Conservation (phyloP, 148 eudicot genomes). For the Rhododendron henanense region DNA sequence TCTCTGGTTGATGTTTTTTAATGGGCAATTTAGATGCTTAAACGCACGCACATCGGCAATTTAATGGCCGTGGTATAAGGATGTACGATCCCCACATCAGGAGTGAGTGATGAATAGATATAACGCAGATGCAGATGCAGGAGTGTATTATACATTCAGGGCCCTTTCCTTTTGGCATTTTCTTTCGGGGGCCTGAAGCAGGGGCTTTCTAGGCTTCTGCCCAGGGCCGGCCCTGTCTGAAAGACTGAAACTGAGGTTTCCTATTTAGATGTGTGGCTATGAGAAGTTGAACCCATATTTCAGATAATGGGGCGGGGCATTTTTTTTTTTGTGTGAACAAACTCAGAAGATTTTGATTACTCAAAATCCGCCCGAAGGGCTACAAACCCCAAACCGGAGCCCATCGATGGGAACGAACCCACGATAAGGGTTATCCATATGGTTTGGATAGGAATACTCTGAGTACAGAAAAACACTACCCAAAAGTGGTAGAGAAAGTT, state of each 20-base stretch:
- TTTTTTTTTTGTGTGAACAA: no score
- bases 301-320: not conserved
- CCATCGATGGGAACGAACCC: no score
- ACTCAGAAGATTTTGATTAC: no score
- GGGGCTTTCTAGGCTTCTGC: not conserved
- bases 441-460: no score
- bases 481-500: no score
- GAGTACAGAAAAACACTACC: no score
- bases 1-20: not conserved
- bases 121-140: not conserved
- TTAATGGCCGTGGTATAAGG: not conserved
- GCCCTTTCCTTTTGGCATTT: not conserved
- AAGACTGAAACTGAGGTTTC: not conserved
- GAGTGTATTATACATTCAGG: not conserved
- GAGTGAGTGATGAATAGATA: not conserved
- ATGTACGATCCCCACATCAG: not conserved
- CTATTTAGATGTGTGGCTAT: not conserved
- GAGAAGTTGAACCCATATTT: not conserved
- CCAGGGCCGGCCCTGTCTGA: not conserved
- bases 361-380: no score
- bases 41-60: not conserved
- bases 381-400: no score
- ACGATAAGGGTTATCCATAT: no score
- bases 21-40: not conserved
- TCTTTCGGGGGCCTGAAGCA: no score